Evolutionary conservation across 441 rosid species (phyloP).

Genomic region (Populus hybrid): DNA sequence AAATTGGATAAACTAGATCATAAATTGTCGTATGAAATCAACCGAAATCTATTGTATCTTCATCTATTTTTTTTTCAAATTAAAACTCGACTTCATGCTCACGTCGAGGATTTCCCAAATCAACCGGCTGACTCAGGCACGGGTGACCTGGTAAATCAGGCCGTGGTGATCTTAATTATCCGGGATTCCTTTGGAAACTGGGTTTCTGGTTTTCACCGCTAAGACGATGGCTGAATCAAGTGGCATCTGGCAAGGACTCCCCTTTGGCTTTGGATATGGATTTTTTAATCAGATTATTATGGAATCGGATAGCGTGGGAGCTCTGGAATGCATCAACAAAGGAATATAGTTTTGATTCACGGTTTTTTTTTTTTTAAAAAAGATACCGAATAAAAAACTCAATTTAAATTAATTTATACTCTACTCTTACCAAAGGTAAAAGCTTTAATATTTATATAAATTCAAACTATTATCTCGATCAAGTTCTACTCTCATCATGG

Average conservation of each 20-base stretch:
- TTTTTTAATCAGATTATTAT: neutral
- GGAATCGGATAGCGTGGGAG: neutral
- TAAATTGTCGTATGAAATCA: too few relatives aligned
- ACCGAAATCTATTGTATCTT: too few relatives aligned
- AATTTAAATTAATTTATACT: neutral
- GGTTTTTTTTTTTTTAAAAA: too few relatives aligned
- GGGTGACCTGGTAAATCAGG: neutral
- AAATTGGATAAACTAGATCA: too few relatives aligned
- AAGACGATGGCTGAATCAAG: neutral
- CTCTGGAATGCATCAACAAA: neutral
- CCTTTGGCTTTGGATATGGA: neutral
- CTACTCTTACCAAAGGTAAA: neutral
- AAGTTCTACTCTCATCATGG: neutral
- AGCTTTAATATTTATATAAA: neutral
- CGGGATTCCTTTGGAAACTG: neutral
- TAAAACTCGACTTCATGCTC: too few relatives aligned
- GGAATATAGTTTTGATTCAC: neutral
- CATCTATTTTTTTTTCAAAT: too few relatives aligned
- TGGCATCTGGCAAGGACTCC: neutral
- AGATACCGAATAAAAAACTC: too few relatives aligned
- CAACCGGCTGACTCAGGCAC: neutral
- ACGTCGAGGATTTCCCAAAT: neutral
- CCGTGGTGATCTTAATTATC: neutral
- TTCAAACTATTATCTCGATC: neutral
- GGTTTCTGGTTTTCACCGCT: neutral